Evolutionary conservation across 306 rosid genomes (phyloP).

Genomic region (Carpinus viminea): DNA sequence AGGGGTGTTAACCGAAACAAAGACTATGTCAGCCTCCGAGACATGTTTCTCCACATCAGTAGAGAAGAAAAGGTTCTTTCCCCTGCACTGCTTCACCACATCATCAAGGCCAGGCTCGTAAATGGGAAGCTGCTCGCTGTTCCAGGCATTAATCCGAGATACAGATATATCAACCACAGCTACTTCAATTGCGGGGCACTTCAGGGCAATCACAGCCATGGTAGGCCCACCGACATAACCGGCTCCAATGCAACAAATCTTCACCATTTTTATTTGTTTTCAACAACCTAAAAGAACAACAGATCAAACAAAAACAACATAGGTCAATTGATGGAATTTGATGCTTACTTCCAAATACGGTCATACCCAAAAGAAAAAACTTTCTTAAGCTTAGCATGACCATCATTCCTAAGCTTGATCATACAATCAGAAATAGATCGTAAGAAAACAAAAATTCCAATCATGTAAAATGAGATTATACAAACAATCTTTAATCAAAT

Average conservation of each 20-base stretch:
- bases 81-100: slow-evolving; percentile 64
- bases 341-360: slow-evolving; percentile 1
- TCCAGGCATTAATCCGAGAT: slow-evolving; percentile 61
- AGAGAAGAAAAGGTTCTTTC: slow-evolving; percentile 63
- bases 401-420: background rate
- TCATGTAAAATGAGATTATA: background rate
- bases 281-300: slow-evolving; percentile 33
- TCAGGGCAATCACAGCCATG: slow-evolving; percentile 85
- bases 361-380: background rate
- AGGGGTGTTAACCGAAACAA: slow-evolving; percentile 93
- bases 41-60: slow-evolving; percentile 82
- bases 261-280: slow-evolving; percentile 63
- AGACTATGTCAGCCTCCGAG: slow-evolving; percentile 75
- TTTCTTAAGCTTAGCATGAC: background rate
- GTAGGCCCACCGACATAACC: slow-evolving; percentile 97
- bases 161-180: slow-evolving; percentile 56
- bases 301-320: slow-evolving; percentile 10
- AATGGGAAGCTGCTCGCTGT: slow-evolving; percentile 64
- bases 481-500: background rate
- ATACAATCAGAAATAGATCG: background rate
- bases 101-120: slow-evolving; percentile 73
- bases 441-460: background rate
- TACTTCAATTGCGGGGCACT: slow-evolving; percentile 63
- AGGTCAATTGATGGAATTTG: too few species aligned
- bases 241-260: slow-evolving; percentile 95